phyloP scores from a whole-genome alignment of 2,329 filamentous ascomycete species.

The Xylariaceae sp. region DNA sequence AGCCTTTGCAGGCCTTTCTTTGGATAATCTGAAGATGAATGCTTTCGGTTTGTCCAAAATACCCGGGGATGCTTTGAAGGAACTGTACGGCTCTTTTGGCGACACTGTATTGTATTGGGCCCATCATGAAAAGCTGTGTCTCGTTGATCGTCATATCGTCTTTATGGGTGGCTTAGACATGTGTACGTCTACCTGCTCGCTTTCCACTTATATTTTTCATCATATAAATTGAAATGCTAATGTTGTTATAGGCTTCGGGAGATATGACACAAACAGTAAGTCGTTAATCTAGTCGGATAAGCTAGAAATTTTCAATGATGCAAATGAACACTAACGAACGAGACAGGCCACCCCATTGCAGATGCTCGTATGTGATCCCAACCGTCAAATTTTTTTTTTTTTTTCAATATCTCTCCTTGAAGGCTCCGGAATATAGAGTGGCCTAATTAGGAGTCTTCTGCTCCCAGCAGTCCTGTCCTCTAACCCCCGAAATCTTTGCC shows the following conservation, averaged over 20 bases:
- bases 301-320: background rate
- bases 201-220: background rate
- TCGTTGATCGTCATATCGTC: conserved; percentile 77
- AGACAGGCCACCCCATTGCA: conserved; percentile 72
- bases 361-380: too few species aligned
- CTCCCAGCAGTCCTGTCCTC: too few species aligned
- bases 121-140: conserved; percentile 88
- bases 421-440: too few species aligned
- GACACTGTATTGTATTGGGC: conserved; percentile 90
- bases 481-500: too few species aligned
- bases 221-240: conserved; percentile 29
- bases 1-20: conserved; percentile 53
- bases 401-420: too few species aligned
- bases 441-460: too few species aligned
- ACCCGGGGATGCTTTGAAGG: conserved; percentile 74
- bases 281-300: conserved; percentile 3
- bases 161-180: conserved; percentile 94
- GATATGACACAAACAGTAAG: conserved; percentile 82
- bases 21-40: conserved; percentile 48
- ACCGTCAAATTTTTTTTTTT: too few species aligned
- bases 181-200: conserved; percentile 52
- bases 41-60: conserved; percentile 66
- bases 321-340: conserved; percentile 22
- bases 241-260: conserved; percentile 67
- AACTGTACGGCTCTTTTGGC: conserved; percentile 80